Percentiles rank a stretch among this genome's conserved stretches.
Evolutionary conservation across 768 basidiomycete species (phyloP).

Genomic region (Lactarius hatsudake): DNA sequence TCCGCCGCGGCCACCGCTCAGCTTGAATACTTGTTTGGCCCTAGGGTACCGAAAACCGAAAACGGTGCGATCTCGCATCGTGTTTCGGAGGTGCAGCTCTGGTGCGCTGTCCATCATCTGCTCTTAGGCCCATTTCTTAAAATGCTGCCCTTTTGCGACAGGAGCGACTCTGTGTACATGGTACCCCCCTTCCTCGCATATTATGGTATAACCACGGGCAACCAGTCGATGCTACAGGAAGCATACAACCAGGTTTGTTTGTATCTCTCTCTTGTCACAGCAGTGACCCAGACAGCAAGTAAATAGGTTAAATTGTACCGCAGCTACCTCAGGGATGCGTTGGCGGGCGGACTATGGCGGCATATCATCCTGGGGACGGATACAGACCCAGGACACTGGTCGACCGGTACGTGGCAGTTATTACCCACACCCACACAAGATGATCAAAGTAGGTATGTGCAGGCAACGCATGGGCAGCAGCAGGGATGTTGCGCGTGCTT

Average conservation of each 20-base stretch:
- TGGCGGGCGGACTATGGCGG: slow-evolving; percentile 61
- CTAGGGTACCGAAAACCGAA: slow-evolving; percentile 55
- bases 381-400: slow-evolving; percentile 73
- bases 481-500: slow-evolving; percentile 80
- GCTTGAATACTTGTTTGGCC: slow-evolving; percentile 55
- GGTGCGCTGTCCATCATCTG: slow-evolving; percentile 44
- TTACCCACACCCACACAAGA: background rate
- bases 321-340: slow-evolving; percentile 52
- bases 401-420: slow-evolving; percentile 52
- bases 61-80: slow-evolving; percentile 84
- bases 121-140: background rate
- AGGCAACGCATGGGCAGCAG: slow-evolving; percentile 91
- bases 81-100: slow-evolving; percentile 63
- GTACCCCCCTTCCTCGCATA: slow-evolving; percentile 85
- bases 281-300: background rate
- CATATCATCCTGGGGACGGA: slow-evolving; percentile 62
- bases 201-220: slow-evolving; percentile 62
- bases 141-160: slow-evolving; percentile 30
- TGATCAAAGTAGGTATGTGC: background rate
- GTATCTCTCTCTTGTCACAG: background rate
- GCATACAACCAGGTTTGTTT: slow-evolving; percentile 56
- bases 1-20: slow-evolving; percentile 63
- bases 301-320: slow-evolving; percentile 61
- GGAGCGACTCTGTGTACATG: slow-evolving; percentile 84
- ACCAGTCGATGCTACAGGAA: slow-evolving; percentile 56